phyloP scores from a whole-genome alignment of 257 asterid genomes.

The Nicotiana tomentosiformis region DNA sequence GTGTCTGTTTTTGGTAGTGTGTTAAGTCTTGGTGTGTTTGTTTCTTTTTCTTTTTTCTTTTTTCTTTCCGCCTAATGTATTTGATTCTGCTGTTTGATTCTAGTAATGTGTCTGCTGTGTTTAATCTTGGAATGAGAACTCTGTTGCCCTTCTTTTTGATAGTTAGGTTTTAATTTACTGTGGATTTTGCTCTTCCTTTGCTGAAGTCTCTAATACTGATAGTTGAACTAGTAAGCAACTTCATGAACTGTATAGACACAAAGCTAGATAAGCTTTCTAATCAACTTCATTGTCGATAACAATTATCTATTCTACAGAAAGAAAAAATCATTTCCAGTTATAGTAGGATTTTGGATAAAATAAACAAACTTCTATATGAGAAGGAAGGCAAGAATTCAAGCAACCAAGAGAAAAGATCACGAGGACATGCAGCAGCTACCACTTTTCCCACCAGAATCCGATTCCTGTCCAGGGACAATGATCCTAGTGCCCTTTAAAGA shows the following conservation, averaged over 20 bases:
- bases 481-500: slow-evolving; percentile 65
- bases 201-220: background rate
- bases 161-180: too few relatives aligned
- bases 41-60: background rate
- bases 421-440: slow-evolving; percentile 54
- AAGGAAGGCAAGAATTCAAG: background rate
- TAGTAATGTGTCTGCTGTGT: background rate
- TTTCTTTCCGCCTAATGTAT: background rate
- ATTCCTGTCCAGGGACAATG: slow-evolving; percentile 45
- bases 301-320: background rate
- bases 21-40: too few relatives aligned
- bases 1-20: too few relatives aligned
- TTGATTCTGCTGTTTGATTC: background rate
- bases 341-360: background rate
- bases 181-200: background rate
- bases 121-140: background rate
- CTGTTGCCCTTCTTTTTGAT: background rate
- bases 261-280: background rate
- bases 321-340: background rate
- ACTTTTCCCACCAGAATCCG: slow-evolving; percentile 32
- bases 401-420: slow-evolving; percentile 20
- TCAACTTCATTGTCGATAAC: background rate
- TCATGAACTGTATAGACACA: background rate
- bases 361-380: background rate
- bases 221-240: background rate